Base-by-base conservation (phyloP, 1,139 yeast genomes). In the Geotrichum carabidarum region DNA sequence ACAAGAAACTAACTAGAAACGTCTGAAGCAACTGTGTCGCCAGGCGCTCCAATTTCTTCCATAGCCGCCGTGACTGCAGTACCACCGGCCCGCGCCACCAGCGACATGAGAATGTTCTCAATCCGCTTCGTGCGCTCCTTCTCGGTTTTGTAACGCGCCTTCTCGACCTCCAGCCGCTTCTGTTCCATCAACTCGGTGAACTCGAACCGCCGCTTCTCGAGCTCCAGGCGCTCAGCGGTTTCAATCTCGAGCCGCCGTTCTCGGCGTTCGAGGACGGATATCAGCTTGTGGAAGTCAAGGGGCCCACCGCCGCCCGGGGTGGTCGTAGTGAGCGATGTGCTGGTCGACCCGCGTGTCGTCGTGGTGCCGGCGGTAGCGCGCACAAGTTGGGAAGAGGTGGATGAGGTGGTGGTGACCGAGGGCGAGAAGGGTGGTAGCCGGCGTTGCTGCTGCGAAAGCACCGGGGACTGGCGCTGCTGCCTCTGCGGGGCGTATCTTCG, bases 171-270 rank as follows among this genome's bases (percentile, higher is more conserved):
- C 11, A 53, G 36, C 17, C 52, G 48, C 22, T 53, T 48, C 22
- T 45, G 49, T 17, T 45, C 49, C 49, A 45, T 45, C 8, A 45
- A 6, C 31, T 45, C 49, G 6, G 49, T 45, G 11, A 35, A 45
- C 32, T 45, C 49, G 36, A 45, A 45, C 18, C 49, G 40, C 8
- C 41, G 30, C 18, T 53, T 44, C 44, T 53, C 55, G 9, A 53
- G 46, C 36, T 53, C 52, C 17, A 53, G 45, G n/a, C 55, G 44
- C 35, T 44, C 40, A 4, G 49, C 44, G n/a, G 52, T 32, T 18
- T 53, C 55, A n/a, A 36, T 37, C 15, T 48, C 49, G 18, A 53
- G 46, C 18, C 55, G 44, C 18, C 43, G 44, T 38, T 53, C 55
- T 7, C 55, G 48, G 9, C 41, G 52, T 30, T 53, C 55, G 15